Percentiles rank a stretch among this genome's conserved stretches.
Conservation (phyloP, 2,329 filamentous ascomycete genomes). For the Graphium sp. region DNA sequence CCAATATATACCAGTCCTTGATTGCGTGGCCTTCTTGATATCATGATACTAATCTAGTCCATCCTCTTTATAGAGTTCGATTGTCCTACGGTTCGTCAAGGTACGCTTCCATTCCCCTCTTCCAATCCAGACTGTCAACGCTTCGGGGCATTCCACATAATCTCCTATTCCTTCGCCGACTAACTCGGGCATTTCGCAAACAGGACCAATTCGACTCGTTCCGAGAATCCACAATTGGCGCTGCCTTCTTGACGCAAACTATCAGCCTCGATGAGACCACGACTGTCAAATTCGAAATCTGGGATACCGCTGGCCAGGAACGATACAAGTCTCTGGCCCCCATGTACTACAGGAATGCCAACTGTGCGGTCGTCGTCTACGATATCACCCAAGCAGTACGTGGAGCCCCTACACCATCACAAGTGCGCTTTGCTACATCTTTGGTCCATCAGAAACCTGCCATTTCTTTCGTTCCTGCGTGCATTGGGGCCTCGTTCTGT, state of each 20-base stretch:
- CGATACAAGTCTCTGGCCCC: conserved; percentile 96
- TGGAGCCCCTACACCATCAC: too few species aligned
- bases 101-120: conserved; percentile 27
- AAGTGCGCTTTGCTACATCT: too few species aligned
- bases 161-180: too few species aligned
- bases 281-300: conserved; percentile 99
- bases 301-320: conserved; percentile 97
- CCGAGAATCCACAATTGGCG: conserved; percentile 94
- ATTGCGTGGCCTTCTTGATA: too few species aligned
- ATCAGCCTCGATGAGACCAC: conserved; percentile 96
- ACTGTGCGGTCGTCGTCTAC: conserved; percentile 97
- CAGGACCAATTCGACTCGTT: conserved; percentile 98
- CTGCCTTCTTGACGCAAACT: conserved; percentile 96
- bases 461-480: conserved; percentile 1
- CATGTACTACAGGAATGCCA: conserved; percentile 99
- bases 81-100: conserved; percentile 97
- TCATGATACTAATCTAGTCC: conserved; percentile 7
- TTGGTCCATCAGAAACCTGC: too few species aligned
- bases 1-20: background rate
- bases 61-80: conserved; percentile 54
- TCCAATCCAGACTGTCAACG: background rate
- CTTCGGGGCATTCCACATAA: background rate
- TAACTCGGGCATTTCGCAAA: too few species aligned
- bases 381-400: conserved; percentile 97
- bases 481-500: background rate